Base-by-base conservation (phyloP, 106 monocot species). In the Dendrobium huoshanense region DNA sequence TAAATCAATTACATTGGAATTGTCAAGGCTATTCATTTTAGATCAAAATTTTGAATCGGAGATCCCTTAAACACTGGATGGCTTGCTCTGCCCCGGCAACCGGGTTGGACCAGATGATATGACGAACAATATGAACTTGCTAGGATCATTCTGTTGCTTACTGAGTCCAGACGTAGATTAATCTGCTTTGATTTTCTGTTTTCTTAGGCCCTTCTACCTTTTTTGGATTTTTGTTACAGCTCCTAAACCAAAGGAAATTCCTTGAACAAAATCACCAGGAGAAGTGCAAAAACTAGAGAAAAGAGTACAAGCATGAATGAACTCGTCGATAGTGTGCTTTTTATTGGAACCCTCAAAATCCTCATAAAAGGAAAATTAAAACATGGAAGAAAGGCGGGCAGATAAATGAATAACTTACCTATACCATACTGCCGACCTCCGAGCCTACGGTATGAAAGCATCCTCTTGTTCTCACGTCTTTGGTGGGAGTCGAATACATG, bases 401-500 rank as follows among this genome's bases (percentile, higher is more conserved):
- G 24, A 37, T 37, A 18, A 55, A 81, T 15, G 25, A 24, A 75
- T 48, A 20, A 73, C 56, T 44, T 68, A 83, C 78, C 73, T 18
- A 0, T 70, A 56, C 27, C 17, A 51, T 68, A 24, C 33, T 51
- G 64, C 6, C 16, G 45, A 77, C 49, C 17, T 0, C 5, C 77
- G 18, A 24, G 27, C 48, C 67, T 67, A 5, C 37, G 40, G 48
- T 78, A 78, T 27, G 78, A 49, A 48, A 79, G 72, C 33, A 72
- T 55, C 18, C 72, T 79, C 13, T 48, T 73, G 56, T 15, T 37
- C n/a, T 33, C 31, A 11, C n/a, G 56, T 58, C 68, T 72, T 18
- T 24, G 37, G 37, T 83, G 40, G 25, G 73, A 78, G 25, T 78
- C 58, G 47, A 83, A 78, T 56, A 83, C 25, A 70, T 59, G 78